Percentiles rank a stretch among this genome's conserved stretches.
Conservation (phyloP, 495 filamentous ascomycete genomes). For the Penicillium steckii region DNA sequence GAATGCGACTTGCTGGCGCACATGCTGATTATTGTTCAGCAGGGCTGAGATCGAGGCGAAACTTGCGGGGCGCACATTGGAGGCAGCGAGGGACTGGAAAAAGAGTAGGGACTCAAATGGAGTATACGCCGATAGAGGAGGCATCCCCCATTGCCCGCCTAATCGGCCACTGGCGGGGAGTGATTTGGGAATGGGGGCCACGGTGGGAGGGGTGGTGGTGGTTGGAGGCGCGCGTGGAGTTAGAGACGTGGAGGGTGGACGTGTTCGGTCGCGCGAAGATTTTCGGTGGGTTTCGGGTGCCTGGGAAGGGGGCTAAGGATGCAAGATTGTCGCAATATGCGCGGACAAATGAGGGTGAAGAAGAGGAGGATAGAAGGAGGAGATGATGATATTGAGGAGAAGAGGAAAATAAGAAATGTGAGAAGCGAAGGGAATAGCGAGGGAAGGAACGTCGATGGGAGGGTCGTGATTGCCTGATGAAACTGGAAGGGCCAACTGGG, state of each 20-base stretch:
- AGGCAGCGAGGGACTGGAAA: constrained; percentile 75
- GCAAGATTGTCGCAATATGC: not conserved
- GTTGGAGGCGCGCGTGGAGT: constrained; percentile 6
- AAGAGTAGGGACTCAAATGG: constrained; percentile 86
- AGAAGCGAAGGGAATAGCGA: not conserved
- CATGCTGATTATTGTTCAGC: constrained; percentile 65
- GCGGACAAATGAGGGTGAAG: not conserved
- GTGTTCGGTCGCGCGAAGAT: constrained; percentile 13
- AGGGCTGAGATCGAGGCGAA: constrained; percentile 73
- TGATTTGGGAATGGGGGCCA: constrained; percentile 43
- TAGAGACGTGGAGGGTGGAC: not conserved
- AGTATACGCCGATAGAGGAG: constrained; percentile 67
- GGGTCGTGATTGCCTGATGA: too few relatives aligned
- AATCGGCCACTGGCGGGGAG: constrained; percentile 42
- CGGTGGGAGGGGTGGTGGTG: constrained; percentile 25
- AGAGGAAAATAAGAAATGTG: not conserved
- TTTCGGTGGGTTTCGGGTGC: constrained; percentile 5
- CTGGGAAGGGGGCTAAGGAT: not conserved
- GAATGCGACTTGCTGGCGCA: constrained; percentile 66
- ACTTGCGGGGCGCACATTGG: constrained; percentile 60
- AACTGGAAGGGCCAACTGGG: too few relatives aligned
- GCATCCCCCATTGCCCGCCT: constrained; percentile 51
- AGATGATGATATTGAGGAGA: not conserved
- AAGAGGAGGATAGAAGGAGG: not conserved
- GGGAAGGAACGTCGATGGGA: too few relatives aligned